A percentile compares a stretch with the other conserved stretches of the same genome.
These are phyloP conservation scores for Macrolepiota dolichaula DNA, from an alignment of 768 basidiomycete genomes.

Conservation along the genomic window DNA sequence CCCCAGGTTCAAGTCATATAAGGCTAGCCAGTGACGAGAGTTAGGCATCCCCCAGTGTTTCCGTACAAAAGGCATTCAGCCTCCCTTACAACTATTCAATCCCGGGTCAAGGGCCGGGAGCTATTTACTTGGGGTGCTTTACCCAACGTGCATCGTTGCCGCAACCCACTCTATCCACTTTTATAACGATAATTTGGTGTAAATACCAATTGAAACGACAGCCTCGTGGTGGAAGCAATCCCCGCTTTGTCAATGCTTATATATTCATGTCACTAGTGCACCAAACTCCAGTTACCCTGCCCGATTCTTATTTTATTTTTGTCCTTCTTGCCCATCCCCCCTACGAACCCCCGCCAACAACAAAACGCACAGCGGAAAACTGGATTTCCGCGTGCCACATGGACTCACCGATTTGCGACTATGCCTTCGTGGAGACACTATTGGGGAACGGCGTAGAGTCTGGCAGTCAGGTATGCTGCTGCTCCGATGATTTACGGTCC, in stretches of 20 bases:
- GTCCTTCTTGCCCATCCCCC: background rate
- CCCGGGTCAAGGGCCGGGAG: background rate
- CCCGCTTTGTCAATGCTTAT: slow-evolving; percentile 4
- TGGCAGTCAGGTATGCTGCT: background rate
- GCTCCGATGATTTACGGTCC: background rate
- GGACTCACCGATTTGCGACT: background rate
- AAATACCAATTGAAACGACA: slow-evolving; percentile 10
- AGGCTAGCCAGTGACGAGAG: too few relatives aligned
- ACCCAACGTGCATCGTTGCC: background rate
- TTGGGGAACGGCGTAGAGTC: background rate
- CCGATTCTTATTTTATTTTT: background rate
- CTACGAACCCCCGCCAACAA: background rate
- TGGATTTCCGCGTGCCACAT: background rate
- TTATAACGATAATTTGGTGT: slow-evolving; percentile 7
- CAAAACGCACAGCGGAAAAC: background rate
- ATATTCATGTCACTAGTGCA: background rate
- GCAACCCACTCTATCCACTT: background rate
- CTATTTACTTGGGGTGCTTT: background rate
- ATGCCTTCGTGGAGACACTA: background rate
- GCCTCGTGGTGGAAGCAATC: slow-evolving; percentile 12
- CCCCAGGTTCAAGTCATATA: too few relatives aligned
- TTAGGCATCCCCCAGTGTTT: too few relatives aligned
- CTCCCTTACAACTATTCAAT: background rate
- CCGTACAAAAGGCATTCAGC: background rate
- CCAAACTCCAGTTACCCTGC: background rate